Percentiles rank a stretch among this genome's conserved stretches.
Conservation (phyloP, 352 stramenopile species). For the Pythium phragmitis region DNA sequence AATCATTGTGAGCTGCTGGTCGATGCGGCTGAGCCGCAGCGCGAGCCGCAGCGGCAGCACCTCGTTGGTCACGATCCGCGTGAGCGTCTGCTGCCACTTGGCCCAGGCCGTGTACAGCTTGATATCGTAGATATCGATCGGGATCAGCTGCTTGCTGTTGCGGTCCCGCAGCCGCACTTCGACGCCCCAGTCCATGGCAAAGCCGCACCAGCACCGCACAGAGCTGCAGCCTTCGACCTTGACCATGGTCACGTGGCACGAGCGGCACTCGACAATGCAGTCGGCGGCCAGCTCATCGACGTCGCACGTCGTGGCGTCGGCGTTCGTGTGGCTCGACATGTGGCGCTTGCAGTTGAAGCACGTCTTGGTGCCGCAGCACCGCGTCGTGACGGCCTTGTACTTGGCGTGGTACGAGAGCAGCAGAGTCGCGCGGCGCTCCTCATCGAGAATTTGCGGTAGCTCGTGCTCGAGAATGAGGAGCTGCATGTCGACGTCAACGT, state of each 20-base stretch:
- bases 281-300: neutral
- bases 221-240: constrained; percentile 30
- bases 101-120: constrained; percentile 24
- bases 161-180: constrained; percentile 26
- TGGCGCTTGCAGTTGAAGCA: constrained; percentile 33
- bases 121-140: constrained; percentile 38
- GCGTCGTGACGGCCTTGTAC: constrained; percentile 24
- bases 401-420: constrained; percentile 28
- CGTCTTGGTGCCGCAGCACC: constrained; percentile 16
- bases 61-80: neutral
- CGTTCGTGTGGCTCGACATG: constrained; percentile 2
- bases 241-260: constrained; percentile 30
- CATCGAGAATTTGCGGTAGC: constrained; percentile 16
- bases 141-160: constrained; percentile 28
- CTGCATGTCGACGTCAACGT: constrained; percentile 5
- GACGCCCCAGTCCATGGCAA: constrained; percentile 35
- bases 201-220: constrained; percentile 29
- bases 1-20: constrained; percentile 5
- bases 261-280: constrained; percentile 27
- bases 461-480: constrained; percentile 24
- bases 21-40: constrained; percentile 15
- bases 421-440: constrained; percentile 27
- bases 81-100: constrained; percentile 11
- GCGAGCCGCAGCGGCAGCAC: constrained; percentile 2
- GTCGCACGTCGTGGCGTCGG: constrained; percentile 9